A percentile compares a stretch with the other conserved stretches of the same genome.
These are phyloP conservation scores for Trametes versicolor DNA, from an alignment of 1,284 basidiomycete species.

Conservation along the genomic window DNA sequence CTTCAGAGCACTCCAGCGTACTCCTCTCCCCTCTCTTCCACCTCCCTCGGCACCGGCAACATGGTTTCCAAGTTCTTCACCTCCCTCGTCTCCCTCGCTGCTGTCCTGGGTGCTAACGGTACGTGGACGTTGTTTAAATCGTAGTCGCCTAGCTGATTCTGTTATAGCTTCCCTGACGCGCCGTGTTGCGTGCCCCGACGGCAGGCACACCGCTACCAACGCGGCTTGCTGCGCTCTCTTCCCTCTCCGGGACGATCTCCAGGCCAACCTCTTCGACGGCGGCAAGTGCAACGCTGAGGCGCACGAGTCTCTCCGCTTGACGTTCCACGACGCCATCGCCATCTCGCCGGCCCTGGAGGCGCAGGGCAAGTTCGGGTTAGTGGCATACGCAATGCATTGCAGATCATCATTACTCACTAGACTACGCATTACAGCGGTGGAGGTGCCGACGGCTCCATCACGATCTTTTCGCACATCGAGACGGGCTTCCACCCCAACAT, in stretches of 20 bases:
- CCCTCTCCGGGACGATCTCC: constrained; percentile 48
- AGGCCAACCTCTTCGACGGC: constrained; percentile 48
- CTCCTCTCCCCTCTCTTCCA: neutral
- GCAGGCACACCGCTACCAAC: constrained; percentile 43
- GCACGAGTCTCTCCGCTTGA: constrained; percentile 42
- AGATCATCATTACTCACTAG: neutral
- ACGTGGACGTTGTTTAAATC: neutral
- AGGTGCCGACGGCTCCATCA: constrained; percentile 39
- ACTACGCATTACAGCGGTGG: constrained; percentile 27
- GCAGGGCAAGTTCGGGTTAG: constrained; percentile 26
- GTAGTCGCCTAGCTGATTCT: no score
- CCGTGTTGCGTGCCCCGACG: constrained; percentile 32
- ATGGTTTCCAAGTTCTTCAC: constrained; percentile 20
- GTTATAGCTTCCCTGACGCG: constrained; percentile 18
- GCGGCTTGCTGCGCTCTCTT: constrained; percentile 50
- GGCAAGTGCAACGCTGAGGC: constrained; percentile 37
- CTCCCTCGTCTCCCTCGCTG: constrained; percentile 18
- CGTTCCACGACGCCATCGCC: constrained; percentile 43
- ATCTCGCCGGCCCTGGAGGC: constrained; percentile 28
- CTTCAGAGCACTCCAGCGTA: constrained; percentile 17
- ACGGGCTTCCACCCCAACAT: constrained; percentile 37
- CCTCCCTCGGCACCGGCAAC: neutral
- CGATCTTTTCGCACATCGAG: constrained; percentile 35
- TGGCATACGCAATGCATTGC: neutral
- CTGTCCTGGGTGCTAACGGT: constrained; percentile 13